These are phyloP conservation scores for Tulasnella sp. DNA, from an alignment of 768 basidiomycete genomes.

Conservation along the genomic window DNA sequence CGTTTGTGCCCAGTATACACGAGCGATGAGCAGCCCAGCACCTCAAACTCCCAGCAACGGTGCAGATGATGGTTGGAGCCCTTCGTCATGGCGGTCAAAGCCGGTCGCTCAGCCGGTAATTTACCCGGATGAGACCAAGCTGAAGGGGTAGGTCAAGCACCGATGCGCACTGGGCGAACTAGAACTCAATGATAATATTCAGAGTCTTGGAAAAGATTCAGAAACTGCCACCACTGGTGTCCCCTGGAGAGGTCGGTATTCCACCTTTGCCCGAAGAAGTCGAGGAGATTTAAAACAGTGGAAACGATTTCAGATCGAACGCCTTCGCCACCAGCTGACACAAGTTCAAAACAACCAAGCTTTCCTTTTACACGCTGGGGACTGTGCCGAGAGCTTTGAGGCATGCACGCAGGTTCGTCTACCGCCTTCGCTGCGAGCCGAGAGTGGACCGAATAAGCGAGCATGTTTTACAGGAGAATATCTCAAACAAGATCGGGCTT, in stretches of 20 bases:
- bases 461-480: conserved; percentile 59
- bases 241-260: conserved; percentile 75
- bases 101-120: conserved; percentile 67
- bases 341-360: conserved; percentile 83
- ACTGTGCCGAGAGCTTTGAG: conserved; percentile 95
- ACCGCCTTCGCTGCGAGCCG: background rate
- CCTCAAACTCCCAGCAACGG: background rate
- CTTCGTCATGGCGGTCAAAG: conserved; percentile 75
- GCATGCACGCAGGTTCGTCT: conserved; percentile 75
- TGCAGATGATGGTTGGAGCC: conserved; percentile 50
- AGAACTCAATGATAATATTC: conserved; percentile 13
- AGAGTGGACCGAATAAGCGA: background rate
- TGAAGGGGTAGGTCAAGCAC: background rate
- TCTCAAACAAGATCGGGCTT: conserved; percentile 80
- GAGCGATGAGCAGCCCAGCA: background rate
- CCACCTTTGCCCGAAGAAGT: too few relatives aligned
- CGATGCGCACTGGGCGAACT: background rate
- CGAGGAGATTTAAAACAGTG: background rate
- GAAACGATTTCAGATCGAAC: conserved; percentile 58
- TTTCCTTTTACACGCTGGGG: conserved; percentile 94
- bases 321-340: conserved; percentile 71
- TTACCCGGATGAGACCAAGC: conserved; percentile 55
- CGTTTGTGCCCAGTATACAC: background rate
- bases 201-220: conserved; percentile 77
- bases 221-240: conserved; percentile 83